Conservation (phyloP, 164 flowering plant genomes). For the Berberis vulgaris region DNA sequence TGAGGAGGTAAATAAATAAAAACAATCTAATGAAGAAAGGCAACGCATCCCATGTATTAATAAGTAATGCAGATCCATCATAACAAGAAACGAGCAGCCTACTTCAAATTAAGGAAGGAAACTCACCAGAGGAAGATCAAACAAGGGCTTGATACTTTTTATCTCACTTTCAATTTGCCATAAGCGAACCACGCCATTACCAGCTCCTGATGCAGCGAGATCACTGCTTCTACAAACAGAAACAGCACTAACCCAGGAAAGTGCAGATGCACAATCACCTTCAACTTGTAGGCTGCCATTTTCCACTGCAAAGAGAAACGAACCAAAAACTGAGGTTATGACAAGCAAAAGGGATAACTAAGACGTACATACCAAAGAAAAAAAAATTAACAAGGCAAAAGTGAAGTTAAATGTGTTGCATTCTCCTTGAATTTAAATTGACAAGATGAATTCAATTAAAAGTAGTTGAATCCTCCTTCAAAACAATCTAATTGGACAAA, state of each 20-base stretch:
- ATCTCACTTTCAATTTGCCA: slow-evolving; percentile 66
- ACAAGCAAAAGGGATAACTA: no score
- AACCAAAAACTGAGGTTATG: neutral
- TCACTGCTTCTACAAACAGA: slow-evolving; percentile 76
- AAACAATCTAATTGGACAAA: neutral
- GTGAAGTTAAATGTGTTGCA: no score
- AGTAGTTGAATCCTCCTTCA: no score
- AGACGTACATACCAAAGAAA: no score
- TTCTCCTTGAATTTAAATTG: no score
- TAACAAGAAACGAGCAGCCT: neutral
- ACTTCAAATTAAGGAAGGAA: neutral
- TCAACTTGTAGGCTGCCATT: slow-evolving; percentile 24
- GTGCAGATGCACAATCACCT: slow-evolving; percentile 28
- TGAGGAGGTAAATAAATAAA: no score
- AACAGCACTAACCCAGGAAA: slow-evolving; percentile 83
- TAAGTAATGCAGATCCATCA: neutral
- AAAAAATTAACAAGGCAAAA: no score
- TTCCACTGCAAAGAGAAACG: slow-evolving; percentile 25
- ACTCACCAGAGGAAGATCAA: slow-evolving; percentile 73
- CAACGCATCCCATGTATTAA: no score
- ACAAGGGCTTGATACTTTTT: slow-evolving; percentile 54
- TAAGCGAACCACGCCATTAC: slow-evolving; percentile 74
- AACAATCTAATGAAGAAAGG: no score
- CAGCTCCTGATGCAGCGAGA: slow-evolving; percentile 98
- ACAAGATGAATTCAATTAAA: no score